Conservation (phyloP, 768 basidiomycete species). For the Termitomyces sp. region DNA sequence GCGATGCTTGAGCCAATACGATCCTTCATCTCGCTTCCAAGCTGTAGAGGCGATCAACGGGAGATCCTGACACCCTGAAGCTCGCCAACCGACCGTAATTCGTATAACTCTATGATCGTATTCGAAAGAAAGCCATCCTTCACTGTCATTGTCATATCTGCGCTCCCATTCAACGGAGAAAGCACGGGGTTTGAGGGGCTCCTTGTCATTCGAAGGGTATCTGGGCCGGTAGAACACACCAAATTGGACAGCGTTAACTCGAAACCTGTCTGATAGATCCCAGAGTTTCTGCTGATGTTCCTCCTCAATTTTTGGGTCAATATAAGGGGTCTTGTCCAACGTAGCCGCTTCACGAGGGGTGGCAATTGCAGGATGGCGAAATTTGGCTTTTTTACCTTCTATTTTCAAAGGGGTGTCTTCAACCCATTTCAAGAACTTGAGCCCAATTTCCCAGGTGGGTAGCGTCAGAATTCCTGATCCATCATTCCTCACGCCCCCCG, state of each 20-base stretch:
- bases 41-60: constrained; percentile 31
- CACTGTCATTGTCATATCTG: constrained; percentile 40
- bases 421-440: constrained; percentile 44
- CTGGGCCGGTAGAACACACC: constrained; percentile 50
- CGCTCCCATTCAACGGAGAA: constrained; percentile 75
- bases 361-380: constrained; percentile 15
- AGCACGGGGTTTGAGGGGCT: constrained; percentile 34
- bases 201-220: constrained; percentile 25
- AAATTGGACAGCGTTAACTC: constrained; percentile 64
- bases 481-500: constrained; percentile 52
- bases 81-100: constrained; percentile 42
- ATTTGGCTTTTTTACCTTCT: constrained; percentile 37
- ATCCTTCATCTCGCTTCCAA: constrained; percentile 56
- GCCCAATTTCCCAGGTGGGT: constrained; percentile 33
- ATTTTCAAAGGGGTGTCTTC: constrained; percentile 39
- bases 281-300: constrained; percentile 40
- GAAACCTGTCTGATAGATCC: constrained; percentile 44
- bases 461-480: constrained; percentile 44
- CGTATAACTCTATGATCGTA: constrained; percentile 68
- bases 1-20: constrained; percentile 46
- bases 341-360: constrained; percentile 24
- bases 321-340: constrained; percentile 52
- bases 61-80: not conserved
- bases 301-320: constrained; percentile 51
- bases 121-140: constrained; percentile 56